phyloP scores from a whole-genome alignment of 2,329 filamentous ascomycete species.

The Phyllosticta citriasiana region DNA sequence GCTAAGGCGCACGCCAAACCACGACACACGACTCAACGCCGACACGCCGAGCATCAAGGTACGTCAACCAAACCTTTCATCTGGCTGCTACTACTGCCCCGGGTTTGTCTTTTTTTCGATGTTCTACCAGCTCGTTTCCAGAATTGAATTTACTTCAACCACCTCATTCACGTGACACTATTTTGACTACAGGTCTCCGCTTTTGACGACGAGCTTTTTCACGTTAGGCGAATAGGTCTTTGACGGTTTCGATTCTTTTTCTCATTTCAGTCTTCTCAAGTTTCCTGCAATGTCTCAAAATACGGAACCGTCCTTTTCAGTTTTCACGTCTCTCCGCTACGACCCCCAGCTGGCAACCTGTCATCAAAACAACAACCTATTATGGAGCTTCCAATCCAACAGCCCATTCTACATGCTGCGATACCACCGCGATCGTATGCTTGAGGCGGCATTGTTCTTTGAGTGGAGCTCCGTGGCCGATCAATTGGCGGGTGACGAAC shows the following conservation, averaged over 20 bases:
- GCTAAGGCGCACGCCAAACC: background rate
- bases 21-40: conserved; percentile 3
- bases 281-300: background rate
- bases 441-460: conserved; percentile 46
- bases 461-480: conserved; percentile 32
- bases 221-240: background rate
- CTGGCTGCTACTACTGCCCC: background rate
- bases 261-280: background rate
- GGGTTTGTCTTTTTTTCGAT: too few relatives aligned
- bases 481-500: conserved; percentile 25
- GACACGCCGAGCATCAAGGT: background rate
- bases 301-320: conserved; percentile 19
- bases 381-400: conserved; percentile 38
- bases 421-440: conserved; percentile 67
- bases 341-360: conserved; percentile 27
- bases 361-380: conserved; percentile 35
- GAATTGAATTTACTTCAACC: background rate
- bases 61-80: background rate
- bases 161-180: background rate
- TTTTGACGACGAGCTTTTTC: background rate
- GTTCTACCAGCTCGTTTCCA: background rate
- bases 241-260: background rate
- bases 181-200: background rate
- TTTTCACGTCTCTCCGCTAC: conserved; percentile 31
- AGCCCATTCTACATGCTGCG: conserved; percentile 71